Percentiles rank a stretch among this genome's conserved stretches.
phyloP scores from a whole-genome alignment of 2,329 filamentous ascomycete species.

The Gnomoniopsis sp. region DNA sequence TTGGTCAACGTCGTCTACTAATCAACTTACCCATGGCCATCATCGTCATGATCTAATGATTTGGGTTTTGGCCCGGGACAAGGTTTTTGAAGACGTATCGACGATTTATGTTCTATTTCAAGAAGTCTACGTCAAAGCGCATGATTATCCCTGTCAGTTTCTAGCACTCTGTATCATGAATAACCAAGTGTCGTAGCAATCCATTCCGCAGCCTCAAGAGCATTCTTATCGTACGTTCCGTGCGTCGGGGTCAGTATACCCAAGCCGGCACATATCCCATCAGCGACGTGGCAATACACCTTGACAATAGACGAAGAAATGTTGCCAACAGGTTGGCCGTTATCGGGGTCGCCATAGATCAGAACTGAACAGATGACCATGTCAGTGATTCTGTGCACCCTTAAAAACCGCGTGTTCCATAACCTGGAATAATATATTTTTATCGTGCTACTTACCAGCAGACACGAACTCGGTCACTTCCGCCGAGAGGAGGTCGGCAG shows the following conservation, averaged over 20 bases:
- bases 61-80: no score
- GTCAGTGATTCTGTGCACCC: not conserved
- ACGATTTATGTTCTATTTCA: not conserved
- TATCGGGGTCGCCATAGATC: constrained; percentile 24
- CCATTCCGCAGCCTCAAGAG: not conserved
- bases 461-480: constrained; percentile 15
- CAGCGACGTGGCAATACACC: constrained; percentile 16
- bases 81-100: no score
- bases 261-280: constrained; percentile 14
- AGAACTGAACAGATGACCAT: constrained; percentile 13
- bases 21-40: no score
- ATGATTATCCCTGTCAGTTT: not conserved
- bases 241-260: not conserved
- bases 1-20: no score
- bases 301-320: constrained; percentile 8
- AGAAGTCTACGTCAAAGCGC: not conserved
- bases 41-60: no score
- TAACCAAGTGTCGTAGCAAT: not conserved
- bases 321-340: constrained; percentile 12
- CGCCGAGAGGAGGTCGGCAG: constrained; percentile 19
- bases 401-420: no score
- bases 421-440: no score
- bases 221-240: constrained; percentile 7
- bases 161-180: not conserved
- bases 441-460: constrained; percentile 2